phyloP scores from a whole-genome alignment of 495 filamentous ascomycete genomes.

The Aspergillus conjunctus region DNA sequence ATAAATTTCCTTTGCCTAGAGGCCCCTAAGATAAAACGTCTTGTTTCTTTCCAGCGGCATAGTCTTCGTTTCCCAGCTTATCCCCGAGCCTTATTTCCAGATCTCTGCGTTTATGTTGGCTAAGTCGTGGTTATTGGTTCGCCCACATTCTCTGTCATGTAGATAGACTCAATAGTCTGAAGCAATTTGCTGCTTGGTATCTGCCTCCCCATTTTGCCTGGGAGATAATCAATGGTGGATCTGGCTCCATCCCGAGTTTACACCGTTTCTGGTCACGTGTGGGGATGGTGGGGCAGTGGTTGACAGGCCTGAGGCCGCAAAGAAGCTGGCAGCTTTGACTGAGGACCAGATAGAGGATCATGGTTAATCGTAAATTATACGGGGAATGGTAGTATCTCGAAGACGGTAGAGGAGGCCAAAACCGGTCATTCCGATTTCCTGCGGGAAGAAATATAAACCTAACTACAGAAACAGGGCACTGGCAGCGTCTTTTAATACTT shows the following conservation, averaged over 20 bases:
- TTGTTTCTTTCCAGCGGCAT: no score
- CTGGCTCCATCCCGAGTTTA: not conserved
- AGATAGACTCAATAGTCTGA: conserved; percentile 10
- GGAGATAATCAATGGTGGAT: conserved; percentile 2
- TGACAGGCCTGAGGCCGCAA: conserved; percentile 18
- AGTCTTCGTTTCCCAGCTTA: not conserved
- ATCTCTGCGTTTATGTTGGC: not conserved
- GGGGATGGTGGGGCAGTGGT: conserved; percentile 19
- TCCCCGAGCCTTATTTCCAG: not conserved
- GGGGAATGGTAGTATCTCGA: not conserved
- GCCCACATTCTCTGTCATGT: conserved; percentile 1
- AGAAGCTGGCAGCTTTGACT: conserved; percentile 17
- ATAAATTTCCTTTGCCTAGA: not conserved
- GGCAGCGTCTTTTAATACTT: not conserved
- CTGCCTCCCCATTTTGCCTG: not conserved
- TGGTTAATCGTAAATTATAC: not conserved
- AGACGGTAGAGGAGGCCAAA: not conserved
- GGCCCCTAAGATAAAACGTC: no score
- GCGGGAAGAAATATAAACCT: not conserved
- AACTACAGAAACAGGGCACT: not conserved
- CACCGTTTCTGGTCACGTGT: conserved; percentile 15
- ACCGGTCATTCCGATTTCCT: not conserved
- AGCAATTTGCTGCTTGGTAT: not conserved
- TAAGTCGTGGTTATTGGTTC: not conserved
- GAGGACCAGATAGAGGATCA: conserved; percentile 17